A percentile compares a stretch with the other conserved stretches of the same genome.
These are phyloP conservation scores for Ophiosphaerella herpotricha DNA, from an alignment of 2,329 filamentous ascomycete genomes.

Conservation along the genomic window DNA sequence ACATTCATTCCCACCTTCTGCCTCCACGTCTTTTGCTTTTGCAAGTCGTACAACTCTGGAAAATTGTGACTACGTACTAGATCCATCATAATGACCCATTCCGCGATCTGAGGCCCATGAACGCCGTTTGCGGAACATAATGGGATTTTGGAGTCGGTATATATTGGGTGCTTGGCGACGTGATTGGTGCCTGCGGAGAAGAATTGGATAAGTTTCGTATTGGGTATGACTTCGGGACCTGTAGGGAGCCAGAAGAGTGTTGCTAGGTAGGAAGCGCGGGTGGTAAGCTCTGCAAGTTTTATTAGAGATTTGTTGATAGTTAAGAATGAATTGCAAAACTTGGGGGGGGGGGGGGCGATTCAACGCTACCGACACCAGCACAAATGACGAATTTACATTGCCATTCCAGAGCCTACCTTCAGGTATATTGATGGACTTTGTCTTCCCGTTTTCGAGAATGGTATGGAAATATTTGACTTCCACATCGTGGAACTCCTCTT, in stretches of 20 bases:
- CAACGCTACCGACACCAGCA: no score
- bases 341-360: constrained; percentile 9
- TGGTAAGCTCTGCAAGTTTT: constrained; percentile 41
- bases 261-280: constrained; percentile 52
- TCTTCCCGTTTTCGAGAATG: constrained; percentile 40
- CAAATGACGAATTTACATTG: no score
- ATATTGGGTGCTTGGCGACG: constrained; percentile 57
- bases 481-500: constrained; percentile 36
- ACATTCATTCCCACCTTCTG: constrained; percentile 42
- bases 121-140: constrained; percentile 62
- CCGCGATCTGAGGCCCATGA: constrained; percentile 67
- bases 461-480: constrained; percentile 37
- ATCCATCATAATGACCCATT: constrained; percentile 69
- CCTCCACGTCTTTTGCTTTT: constrained; percentile 62
- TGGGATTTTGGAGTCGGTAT: constrained; percentile 57
- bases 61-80: constrained; percentile 63
- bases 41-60: constrained; percentile 59
- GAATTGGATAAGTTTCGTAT: constrained; percentile 59
- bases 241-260: constrained; percentile 55
- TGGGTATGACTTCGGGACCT: constrained; percentile 40
- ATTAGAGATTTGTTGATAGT: not conserved
- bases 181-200: constrained; percentile 64
- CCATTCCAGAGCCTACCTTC: constrained; percentile 34
- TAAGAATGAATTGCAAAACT: constrained; percentile 8
- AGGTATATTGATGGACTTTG: constrained; percentile 46